These are phyloP conservation scores for Coemansia asiatica DNA, from an alignment of 192 early-diverging fungal genomes.

Conservation along the genomic window DNA sequence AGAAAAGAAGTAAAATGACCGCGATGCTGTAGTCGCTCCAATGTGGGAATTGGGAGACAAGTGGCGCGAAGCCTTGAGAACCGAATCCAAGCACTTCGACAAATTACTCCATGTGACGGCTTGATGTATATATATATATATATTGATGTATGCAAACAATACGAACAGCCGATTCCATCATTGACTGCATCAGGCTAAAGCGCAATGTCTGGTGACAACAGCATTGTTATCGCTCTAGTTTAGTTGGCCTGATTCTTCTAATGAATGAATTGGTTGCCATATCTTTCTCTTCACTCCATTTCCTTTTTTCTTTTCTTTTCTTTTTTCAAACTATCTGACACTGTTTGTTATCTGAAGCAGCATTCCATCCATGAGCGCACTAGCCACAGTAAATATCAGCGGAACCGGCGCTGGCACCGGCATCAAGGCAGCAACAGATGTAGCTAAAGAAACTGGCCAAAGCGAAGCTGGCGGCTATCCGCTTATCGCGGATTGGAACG, in stretches of 20 bases:
- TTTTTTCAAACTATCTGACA: background rate
- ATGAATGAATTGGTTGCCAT: too few relatives aligned
- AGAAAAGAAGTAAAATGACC: too few relatives aligned
- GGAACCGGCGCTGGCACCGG: constrained; percentile 53
- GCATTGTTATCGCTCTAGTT: background rate
- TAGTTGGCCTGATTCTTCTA: background rate
- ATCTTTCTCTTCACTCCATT: background rate
- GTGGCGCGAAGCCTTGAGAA: background rate
- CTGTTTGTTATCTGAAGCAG: background rate
- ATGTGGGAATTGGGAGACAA: background rate
- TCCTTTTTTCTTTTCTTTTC: background rate
- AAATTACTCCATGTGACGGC: background rate
- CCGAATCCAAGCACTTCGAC: background rate
- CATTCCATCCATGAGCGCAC: constrained; percentile 1
- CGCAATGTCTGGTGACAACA: background rate
- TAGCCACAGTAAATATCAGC: constrained; percentile 18
- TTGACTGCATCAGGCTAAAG: background rate
- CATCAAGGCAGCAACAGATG: constrained; percentile 38
- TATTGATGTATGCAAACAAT: background rate
- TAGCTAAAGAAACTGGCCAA: constrained; percentile 42
- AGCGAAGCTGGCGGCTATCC: constrained; percentile 49
- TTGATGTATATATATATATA: background rate
- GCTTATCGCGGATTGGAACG: constrained; percentile 38
- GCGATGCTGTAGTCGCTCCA: background rate
- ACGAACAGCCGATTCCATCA: background rate